Percentiles rank a stretch among this genome's conserved stretches.
Evolutionary conservation across 768 basidiomycete genomes (phyloP).

Genomic region (Tephrocybe rancida): DNA sequence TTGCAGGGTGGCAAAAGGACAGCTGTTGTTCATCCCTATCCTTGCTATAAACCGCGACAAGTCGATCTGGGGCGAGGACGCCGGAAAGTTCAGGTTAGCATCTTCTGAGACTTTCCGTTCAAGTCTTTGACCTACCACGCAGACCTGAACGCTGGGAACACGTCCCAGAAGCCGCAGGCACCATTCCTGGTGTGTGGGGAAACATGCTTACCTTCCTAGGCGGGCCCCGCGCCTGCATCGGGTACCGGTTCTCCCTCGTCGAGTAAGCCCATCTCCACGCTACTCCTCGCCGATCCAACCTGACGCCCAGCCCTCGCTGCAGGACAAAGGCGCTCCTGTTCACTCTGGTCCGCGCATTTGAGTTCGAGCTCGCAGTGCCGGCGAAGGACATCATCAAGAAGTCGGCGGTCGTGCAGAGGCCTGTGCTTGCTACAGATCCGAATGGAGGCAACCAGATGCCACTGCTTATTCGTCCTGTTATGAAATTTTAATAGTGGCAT

Average conservation of each 20-base stretch:
- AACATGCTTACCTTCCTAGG: conserved; percentile 65
- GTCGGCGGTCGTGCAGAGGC: conserved; percentile 44
- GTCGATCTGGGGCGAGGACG: conserved; percentile 68
- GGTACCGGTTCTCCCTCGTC: conserved; percentile 62
- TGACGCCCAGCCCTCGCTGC: conserved; percentile 24
- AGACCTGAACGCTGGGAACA: conserved; percentile 70
- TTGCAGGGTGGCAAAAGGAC: conserved; percentile 43
- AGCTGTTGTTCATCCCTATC: conserved; percentile 53
- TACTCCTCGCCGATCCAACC: not conserved
- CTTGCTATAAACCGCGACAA: conserved; percentile 51
- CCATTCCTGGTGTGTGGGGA: conserved; percentile 63
- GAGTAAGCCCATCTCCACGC: conserved; percentile 38
- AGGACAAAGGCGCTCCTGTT: conserved; percentile 45
- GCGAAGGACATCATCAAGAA: conserved; percentile 42
- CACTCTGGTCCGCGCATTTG: conserved; percentile 50
- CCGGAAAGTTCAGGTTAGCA: conserved; percentile 53
- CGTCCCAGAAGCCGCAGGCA: conserved; percentile 41
- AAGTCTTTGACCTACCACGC: conserved; percentile 24
- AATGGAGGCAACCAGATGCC: conserved; percentile 46
- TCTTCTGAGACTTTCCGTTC: not conserved
- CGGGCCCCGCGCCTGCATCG: conserved; percentile 70
- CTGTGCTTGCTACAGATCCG: conserved; percentile 40
- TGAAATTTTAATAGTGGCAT: not conserved
- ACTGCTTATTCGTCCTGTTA: conserved; percentile 33
- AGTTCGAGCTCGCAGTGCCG: conserved; percentile 57